Conservation (phyloP, 2,329 filamentous ascomycete genomes). For the Teratosphaeria destructans region DNA sequence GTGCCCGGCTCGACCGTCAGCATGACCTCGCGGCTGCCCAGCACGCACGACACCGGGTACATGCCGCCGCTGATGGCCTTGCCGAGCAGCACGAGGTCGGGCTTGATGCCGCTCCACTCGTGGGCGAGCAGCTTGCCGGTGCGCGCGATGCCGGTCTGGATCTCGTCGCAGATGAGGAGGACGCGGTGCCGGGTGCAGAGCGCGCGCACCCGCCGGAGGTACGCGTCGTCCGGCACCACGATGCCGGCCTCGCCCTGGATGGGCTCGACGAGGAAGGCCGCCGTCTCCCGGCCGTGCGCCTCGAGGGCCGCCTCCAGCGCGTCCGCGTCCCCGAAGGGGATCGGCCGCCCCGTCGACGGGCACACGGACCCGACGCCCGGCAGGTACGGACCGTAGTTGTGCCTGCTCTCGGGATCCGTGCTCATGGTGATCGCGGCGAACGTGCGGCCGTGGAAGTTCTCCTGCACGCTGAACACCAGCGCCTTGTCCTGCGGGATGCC, state of each 20-base stretch:
- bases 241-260: constrained; percentile 98
- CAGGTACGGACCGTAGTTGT: constrained; percentile 94
- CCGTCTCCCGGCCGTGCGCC: constrained; percentile 71
- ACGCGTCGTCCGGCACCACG: constrained; percentile 83
- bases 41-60: constrained; percentile 94
- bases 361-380: constrained; percentile 71
- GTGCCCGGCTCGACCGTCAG: constrained; percentile 91
- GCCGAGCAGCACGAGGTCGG: constrained; percentile 85
- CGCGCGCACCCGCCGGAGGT: constrained; percentile 66
- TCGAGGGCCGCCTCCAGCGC: constrained; percentile 73
- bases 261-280: constrained; percentile 88
- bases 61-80: constrained; percentile 98
- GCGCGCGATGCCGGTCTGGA: constrained; percentile 92
- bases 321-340: constrained; percentile 75
- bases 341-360: constrained; percentile 65
- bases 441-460: constrained; percentile 97
- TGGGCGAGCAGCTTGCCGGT: constrained; percentile 90
- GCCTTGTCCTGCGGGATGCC: constrained; percentile 76
- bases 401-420: constrained; percentile 85
- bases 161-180: constrained; percentile 93
- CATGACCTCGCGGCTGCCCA: constrained; percentile 85
- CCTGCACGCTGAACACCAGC: constrained; percentile 68
- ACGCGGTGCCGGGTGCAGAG: constrained; percentile 95
- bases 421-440: constrained; percentile 95
- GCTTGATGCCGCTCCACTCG: constrained; percentile 91